These are phyloP conservation scores for Brettanomyces naardenensis DNA, from an alignment of 805 yeast genomes.

Conservation along the genomic window DNA sequence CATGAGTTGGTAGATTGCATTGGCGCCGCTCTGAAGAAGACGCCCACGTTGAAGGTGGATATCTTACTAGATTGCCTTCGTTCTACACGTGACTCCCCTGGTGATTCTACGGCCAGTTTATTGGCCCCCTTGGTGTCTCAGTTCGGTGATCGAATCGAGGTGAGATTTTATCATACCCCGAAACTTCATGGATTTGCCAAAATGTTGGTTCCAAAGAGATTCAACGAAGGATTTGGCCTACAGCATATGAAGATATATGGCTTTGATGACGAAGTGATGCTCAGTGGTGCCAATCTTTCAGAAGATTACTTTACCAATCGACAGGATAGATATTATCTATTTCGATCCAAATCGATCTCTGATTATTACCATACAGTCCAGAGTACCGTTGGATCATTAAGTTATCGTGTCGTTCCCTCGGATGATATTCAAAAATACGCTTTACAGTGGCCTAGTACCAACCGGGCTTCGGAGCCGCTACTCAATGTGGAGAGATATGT, in stretches of 20 bases:
- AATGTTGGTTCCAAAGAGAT: constrained; percentile 63
- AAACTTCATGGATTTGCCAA: constrained; percentile 63
- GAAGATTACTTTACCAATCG: constrained; percentile 89
- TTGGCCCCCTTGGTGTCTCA: constrained; percentile 58
- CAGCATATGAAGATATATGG: constrained; percentile 98
- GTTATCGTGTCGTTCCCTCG: constrained; percentile 54
- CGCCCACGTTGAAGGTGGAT: constrained; percentile 57
- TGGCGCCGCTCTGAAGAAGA: constrained; percentile 47
- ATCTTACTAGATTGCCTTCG: constrained; percentile 82
- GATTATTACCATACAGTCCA: constrained; percentile 74
- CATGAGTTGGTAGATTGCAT: constrained; percentile 63
- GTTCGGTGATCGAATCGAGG: constrained; percentile 63
- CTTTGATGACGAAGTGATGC: constrained; percentile 79
- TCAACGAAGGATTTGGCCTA: constrained; percentile 87
- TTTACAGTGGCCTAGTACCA: constrained; percentile 68
- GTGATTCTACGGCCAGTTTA: constrained; percentile 66
- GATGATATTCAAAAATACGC: constrained; percentile 36
- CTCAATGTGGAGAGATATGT: constrained; percentile 43
- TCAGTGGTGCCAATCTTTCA: constrained; percentile 89
- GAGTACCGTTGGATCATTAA: constrained; percentile 54
- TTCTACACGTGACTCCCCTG: constrained; percentile 90
- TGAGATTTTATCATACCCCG: constrained; percentile 88
- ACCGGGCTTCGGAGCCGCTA: constrained; percentile 61
- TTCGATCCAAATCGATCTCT: constrained; percentile 48
- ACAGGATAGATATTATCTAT: constrained; percentile 84